Percentiles rank a stretch among this genome's conserved stretches.
phyloP scores from a whole-genome alignment of 768 basidiomycete genomes.

The Suillus discolor region DNA sequence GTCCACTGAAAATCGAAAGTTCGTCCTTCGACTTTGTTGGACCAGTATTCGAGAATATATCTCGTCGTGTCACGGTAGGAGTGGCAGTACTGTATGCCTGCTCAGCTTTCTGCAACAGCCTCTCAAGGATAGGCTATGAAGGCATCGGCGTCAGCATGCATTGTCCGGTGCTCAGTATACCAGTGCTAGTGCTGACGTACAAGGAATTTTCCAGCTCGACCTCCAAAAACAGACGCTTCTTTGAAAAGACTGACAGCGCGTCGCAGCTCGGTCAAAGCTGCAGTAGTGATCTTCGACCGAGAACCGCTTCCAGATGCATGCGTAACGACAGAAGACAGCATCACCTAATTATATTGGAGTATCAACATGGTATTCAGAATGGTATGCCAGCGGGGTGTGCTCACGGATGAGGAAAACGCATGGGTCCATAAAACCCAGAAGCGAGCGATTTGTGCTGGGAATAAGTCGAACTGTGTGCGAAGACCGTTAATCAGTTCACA shows the following conservation, averaged over 20 bases:
- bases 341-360: slow-evolving; percentile 48
- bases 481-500: slow-evolving; percentile 57
- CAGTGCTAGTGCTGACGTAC: slow-evolving; percentile 38
- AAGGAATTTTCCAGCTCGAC: slow-evolving; percentile 70
- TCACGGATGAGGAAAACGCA: slow-evolving; percentile 64
- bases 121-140: slow-evolving; percentile 62
- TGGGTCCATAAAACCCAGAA: slow-evolving; percentile 80
- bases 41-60: slow-evolving; percentile 60
- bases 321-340: slow-evolving; percentile 78
- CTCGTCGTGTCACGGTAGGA: slow-evolving; percentile 43
- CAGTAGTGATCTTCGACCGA: slow-evolving; percentile 67
- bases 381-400: slow-evolving; percentile 21
- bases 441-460: slow-evolving; percentile 60
- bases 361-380: slow-evolving; percentile 7
- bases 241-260: slow-evolving; percentile 67
- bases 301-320: slow-evolving; percentile 49
- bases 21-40: slow-evolving; percentile 60
- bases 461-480: slow-evolving; percentile 48
- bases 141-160: neutral
- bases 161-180: neutral
- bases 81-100: slow-evolving; percentile 50
- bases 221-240: slow-evolving; percentile 60
- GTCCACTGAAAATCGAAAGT: slow-evolving; percentile 75
- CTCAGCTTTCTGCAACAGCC: slow-evolving; percentile 64
- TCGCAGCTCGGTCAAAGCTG: slow-evolving; percentile 65